Evolutionary conservation across 192 early-diverging fungal genomes (phyloP), one percentile per base, ranked within the genome.

Genomic region (Gonapodya sp.): DNA sequence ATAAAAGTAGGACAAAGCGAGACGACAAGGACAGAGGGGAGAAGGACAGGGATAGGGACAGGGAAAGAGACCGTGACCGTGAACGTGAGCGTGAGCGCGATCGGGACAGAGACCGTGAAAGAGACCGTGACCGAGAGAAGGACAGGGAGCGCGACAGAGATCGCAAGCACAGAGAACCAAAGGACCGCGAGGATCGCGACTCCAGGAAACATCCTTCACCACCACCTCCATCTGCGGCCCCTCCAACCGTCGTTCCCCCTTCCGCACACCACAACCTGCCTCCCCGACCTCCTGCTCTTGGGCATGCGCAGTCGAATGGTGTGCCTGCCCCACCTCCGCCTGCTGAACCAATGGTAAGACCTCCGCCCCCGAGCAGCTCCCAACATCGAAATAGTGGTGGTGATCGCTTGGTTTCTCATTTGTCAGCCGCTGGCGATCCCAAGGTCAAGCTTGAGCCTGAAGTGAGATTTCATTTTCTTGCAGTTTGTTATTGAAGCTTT

Each of bases 51-150:
- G 73, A 78, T 35, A 78, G 84, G 30, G 88, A 89, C 14, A 80
- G 82, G 30, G 89, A 91, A 0, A 83, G 89, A 36, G 81, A 86
- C 73, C 82, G 85, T 79, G 90, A 88, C 33, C 81, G 81, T 34
- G 82, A 81, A 35, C n/a, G 84, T 79, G 84, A 85, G 24, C 0
- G 84, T 35, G 81, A 83, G 73, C 82, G 79, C 73, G 81, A 85
- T 37, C 36, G 83, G 18, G 83, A 85, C 35, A 80, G 84, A 34
- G 85, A 89, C 34, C 83, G 82, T 36, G 81, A 86, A 33, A 73
- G 82, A 37, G 73, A 85, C 35, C 80, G 81, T 18, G 81, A 80
- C 73, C 35, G 35, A n/a, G n/a, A n/a, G n/a, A n/a, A n/a, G n/a
- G n/a, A n/a, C n/a, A n/a, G n/a, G n/a, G n/a, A n/a, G n/a, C n/a